These are phyloP conservation scores for Lagenidium sp. DNA, from an alignment of 352 stramenopile species.

Conservation along the genomic window DNA sequence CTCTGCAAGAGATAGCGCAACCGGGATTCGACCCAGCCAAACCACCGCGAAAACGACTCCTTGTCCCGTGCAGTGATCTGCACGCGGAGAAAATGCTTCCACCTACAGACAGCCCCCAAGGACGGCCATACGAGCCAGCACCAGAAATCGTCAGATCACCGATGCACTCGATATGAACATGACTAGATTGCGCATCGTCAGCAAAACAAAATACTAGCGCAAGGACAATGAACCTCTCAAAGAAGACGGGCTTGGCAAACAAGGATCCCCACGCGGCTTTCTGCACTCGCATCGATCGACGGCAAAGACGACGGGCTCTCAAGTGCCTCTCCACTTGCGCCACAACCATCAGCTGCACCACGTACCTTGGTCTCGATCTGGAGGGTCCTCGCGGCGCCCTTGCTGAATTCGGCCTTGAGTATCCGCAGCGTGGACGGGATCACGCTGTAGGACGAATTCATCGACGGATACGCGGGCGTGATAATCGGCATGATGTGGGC, in stretches of 20 bases:
- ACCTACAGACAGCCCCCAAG: conserved; percentile 21
- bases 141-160: too few relatives aligned
- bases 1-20: conserved; percentile 72
- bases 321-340: not conserved
- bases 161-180: too few relatives aligned
- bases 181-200: too few relatives aligned
- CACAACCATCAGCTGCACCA: not conserved
- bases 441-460: conserved; percentile 99
- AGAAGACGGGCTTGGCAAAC: conserved; percentile 59
- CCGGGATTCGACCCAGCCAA: conserved; percentile 84
- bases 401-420: conserved; percentile 86
- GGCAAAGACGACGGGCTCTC: conserved; percentile 4
- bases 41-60: conserved; percentile 63
- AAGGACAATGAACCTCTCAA: conserved; percentile 73
- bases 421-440: conserved; percentile 85
- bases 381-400: conserved; percentile 44
- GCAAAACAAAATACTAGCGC: too few relatives aligned
- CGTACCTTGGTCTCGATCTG: conserved; percentile 80
- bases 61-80: conserved; percentile 48
- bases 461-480: conserved; percentile 95
- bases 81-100: conserved; percentile 74
- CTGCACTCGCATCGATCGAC: conserved; percentile 15
- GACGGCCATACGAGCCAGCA: too few relatives aligned
- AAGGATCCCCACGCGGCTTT: conserved; percentile 74
- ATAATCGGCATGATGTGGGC: conserved; percentile 98